Conservation (phyloP, 192 early-diverging fungal species). For the Umbelopsis sp. region DNA sequence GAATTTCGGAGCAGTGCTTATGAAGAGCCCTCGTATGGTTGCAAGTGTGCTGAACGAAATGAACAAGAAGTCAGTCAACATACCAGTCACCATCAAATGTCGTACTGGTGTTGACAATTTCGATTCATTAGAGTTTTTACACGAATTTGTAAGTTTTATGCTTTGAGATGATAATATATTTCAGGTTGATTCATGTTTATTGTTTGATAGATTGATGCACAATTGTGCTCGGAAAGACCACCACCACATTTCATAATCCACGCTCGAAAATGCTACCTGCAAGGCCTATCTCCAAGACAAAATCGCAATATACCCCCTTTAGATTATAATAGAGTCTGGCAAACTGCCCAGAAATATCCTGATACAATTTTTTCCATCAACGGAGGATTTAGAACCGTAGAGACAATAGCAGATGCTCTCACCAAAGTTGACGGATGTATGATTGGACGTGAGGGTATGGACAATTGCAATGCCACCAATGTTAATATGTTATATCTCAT, state of each 20-base stretch:
- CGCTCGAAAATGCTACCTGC: conserved; percentile 69
- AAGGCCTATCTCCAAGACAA: conserved; percentile 66
- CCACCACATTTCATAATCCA: conserved; percentile 65
- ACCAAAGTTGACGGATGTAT: conserved; percentile 64
- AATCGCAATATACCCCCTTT: conserved; percentile 69
- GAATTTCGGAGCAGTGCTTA: conserved; percentile 70
- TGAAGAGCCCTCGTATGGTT: conserved; percentile 63
- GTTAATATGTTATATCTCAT: not conserved
- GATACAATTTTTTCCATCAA: conserved; percentile 62
- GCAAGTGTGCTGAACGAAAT: conserved; percentile 64
- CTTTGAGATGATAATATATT: not conserved
- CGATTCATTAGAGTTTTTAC: conserved; percentile 64
- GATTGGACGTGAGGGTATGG: conserved; percentile 66
- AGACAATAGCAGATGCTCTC: conserved; percentile 51
- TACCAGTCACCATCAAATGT: conserved; percentile 74
- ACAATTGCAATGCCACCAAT: not conserved
- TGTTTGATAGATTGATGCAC: conserved; percentile 29
- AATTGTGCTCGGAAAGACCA: conserved; percentile 24
- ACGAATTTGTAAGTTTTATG: conserved; percentile 45
- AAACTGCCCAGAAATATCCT: conserved; percentile 56
- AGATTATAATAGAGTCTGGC: conserved; percentile 61
- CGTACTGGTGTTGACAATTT: conserved; percentile 74
- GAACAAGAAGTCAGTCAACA: conserved; percentile 40
- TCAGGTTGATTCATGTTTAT: not conserved
- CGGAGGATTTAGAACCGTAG: conserved; percentile 64